Evolutionary conservation across 176 grass and related monocot species (phyloP).

Genomic region (Oryza coarctata): DNA sequence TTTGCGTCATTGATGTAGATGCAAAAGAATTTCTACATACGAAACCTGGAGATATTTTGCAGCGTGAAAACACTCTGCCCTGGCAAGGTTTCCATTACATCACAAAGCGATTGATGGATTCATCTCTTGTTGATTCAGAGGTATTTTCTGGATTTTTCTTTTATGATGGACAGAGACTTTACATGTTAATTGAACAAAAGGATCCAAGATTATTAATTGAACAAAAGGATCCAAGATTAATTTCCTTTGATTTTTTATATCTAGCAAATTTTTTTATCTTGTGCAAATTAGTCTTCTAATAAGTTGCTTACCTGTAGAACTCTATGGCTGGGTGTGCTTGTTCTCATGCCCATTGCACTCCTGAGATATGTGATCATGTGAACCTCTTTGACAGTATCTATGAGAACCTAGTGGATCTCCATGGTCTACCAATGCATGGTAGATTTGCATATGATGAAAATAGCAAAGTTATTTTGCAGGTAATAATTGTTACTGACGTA

Average conservation of each 20-base stretch:
- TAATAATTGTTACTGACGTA: conserved; percentile 26
- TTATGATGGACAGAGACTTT: conserved; percentile 11
- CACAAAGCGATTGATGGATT: conserved; percentile 63
- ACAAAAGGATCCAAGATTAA: neutral
- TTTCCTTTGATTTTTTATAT: neutral
- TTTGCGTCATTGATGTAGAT: conserved; percentile 67
- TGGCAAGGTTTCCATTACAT: conserved; percentile 82
- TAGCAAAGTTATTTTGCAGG: conserved; percentile 71
- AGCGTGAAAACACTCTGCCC: conserved; percentile 47
- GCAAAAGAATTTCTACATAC: conserved; percentile 53
- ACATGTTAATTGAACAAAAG: conserved; percentile 3
- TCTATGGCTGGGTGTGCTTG: conserved; percentile 59
- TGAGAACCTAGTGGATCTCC: conserved; percentile 58
- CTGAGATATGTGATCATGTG: conserved; percentile 71
- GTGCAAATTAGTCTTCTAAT: conserved; percentile 35
- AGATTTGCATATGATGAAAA: conserved; percentile 86
- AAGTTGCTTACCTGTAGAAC: conserved; percentile 51
- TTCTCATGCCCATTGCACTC: conserved; percentile 48
- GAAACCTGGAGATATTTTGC: conserved; percentile 40
- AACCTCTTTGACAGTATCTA: conserved; percentile 65
- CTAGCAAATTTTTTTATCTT: neutral
- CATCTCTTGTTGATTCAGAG: conserved; percentile 66
- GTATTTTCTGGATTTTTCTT: conserved; percentile 38
- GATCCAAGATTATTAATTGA: neutral
- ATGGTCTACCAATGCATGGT: conserved; percentile 54